These are phyloP conservation scores for Boletales sp. DNA, from an alignment of 768 basidiomycete species.

Conservation along the genomic window DNA sequence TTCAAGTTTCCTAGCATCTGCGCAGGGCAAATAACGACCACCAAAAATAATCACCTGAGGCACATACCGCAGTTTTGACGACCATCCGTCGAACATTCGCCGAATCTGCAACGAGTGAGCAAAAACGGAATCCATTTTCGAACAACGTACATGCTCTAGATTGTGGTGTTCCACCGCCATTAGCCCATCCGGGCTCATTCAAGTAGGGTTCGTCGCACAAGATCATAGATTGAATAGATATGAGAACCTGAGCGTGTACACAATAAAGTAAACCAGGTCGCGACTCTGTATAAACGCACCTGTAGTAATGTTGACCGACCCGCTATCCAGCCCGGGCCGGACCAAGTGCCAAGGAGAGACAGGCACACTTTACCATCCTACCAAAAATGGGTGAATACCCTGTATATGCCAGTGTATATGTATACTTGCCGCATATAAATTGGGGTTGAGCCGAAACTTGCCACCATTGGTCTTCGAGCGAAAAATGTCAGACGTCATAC, in stretches of 20 bases:
- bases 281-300: constrained; percentile 35
- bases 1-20: constrained; percentile 86
- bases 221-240: constrained; percentile 97
- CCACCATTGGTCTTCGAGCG: constrained; percentile 72
- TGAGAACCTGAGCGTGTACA: constrained; percentile 52
- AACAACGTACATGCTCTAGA: constrained; percentile 67
- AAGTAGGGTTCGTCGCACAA: constrained; percentile 89
- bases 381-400: not conserved
- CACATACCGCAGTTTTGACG: constrained; percentile 74
- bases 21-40: constrained; percentile 7
- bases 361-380: constrained; percentile 94
- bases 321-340: constrained; percentile 88
- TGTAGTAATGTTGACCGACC: constrained; percentile 90
- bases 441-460: constrained; percentile 90
- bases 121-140: not conserved
- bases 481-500: constrained; percentile 11
- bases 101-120: constrained; percentile 54
- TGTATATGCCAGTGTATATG: not conserved
- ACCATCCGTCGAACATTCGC: constrained; percentile 94
- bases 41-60: not conserved
- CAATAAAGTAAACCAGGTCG: not conserved
- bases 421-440: constrained; percentile 76
- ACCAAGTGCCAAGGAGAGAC: constrained; percentile 89
- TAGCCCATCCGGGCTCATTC: constrained; percentile 90
- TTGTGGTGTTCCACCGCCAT: constrained; percentile 64